Conservation (phyloP, 441 rosid species). For the Cnidoscolus chayamansa region DNA sequence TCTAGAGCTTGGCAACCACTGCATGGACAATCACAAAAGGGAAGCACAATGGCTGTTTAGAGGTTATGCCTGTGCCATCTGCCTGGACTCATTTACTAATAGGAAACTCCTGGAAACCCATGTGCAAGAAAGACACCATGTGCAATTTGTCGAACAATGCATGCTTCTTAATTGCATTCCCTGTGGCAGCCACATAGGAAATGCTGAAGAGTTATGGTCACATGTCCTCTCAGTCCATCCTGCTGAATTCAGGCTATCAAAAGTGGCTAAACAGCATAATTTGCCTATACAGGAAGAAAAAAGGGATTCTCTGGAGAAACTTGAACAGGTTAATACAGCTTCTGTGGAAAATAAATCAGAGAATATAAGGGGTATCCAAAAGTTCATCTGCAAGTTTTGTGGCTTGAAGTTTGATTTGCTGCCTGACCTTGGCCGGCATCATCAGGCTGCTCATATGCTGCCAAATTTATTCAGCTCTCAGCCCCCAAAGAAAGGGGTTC, state of each 20-base stretch:
- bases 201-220: conserved; percentile 70
- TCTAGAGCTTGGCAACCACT: conserved; percentile 56
- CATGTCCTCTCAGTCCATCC: conserved; percentile 78
- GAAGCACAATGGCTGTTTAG: conserved; percentile 78
- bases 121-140: conserved; percentile 91
- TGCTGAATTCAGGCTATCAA: conserved; percentile 49
- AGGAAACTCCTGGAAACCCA: conserved; percentile 73
- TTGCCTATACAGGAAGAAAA: conserved; percentile 26
- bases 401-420: conserved; percentile 86
- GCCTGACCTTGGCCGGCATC: conserved; percentile 98
- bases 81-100: conserved; percentile 89
- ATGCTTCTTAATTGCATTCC: conserved; percentile 95
- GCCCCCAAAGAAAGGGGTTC: conserved; percentile 68
- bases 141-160: conserved; percentile 89
- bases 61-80: conserved; percentile 93
- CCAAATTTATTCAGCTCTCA: conserved; percentile 53
- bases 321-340: conserved; percentile 37
- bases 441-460: conserved; percentile 98
- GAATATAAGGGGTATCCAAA: conserved; percentile 44
- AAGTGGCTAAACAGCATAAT: conserved; percentile 37
- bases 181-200: conserved; percentile 89
- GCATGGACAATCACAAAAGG: conserved; percentile 70
- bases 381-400: conserved; percentile 79
- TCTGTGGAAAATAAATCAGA: conserved; percentile 42
- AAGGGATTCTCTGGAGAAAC: conserved; percentile 36